Evolutionary conservation across 2,329 filamentous ascomycete genomes (phyloP).

Genomic region (Macrophomina tecta): DNA sequence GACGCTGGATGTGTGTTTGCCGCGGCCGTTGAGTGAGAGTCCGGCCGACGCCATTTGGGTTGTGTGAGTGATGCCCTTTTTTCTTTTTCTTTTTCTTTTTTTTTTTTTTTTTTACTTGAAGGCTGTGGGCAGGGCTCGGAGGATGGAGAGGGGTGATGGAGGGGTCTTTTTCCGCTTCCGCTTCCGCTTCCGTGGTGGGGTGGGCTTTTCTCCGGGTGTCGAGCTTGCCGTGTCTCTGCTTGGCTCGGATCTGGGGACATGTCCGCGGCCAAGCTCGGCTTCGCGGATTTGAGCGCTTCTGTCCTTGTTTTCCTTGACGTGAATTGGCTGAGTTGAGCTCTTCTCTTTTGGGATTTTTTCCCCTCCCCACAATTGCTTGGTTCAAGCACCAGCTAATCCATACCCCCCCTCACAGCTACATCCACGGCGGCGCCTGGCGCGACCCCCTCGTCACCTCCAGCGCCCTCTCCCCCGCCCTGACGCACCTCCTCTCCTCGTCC

Average conservation of each 20-base stretch:
- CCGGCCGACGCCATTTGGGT: slow-evolving; percentile 40
- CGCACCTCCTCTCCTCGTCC: slow-evolving; percentile 41
- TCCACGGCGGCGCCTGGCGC: slow-evolving; percentile 59
- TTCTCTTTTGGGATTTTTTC: too few species aligned
- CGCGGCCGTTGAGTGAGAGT: slow-evolving; percentile 38
- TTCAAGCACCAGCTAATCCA: not conserved
- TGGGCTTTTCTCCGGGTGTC: not conserved
- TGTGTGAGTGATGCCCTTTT: slow-evolving; percentile 36
- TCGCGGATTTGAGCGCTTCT: too few species aligned
- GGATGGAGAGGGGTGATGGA: not conserved
- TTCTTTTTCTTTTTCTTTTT: not conserved
- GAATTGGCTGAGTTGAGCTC: too few species aligned
- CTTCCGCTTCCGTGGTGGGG: slow-evolving; percentile 9
- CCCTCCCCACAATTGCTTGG: too few species aligned
- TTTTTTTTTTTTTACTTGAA: not conserved
- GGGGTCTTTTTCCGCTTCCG: not conserved
- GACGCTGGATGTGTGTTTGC: slow-evolving; percentile 52
- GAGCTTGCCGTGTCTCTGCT: too few species aligned
- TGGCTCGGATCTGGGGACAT: too few species aligned
- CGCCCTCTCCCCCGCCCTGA: slow-evolving; percentile 45
- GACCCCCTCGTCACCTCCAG: slow-evolving; percentile 50
- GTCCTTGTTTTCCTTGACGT: too few species aligned
- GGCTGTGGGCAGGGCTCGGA: not conserved
- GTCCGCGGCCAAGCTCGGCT: too few species aligned
- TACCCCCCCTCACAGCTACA: slow-evolving; percentile 42